Conservation (phyloP, 2,329 filamentous ascomycete species). For the Paecilomyces formosus region DNA sequence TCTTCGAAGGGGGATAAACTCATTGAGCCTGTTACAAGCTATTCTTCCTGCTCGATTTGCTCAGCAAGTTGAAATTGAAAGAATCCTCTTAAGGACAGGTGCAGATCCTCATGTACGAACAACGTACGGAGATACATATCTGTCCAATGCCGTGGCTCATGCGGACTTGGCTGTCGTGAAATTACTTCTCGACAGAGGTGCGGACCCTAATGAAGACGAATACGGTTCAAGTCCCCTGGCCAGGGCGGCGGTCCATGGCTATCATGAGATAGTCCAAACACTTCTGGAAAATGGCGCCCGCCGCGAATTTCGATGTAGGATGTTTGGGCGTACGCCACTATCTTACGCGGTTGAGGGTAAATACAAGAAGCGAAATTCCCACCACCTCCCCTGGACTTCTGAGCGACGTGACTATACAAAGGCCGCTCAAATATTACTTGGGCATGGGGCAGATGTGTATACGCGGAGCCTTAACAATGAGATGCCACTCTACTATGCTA, state of each 20-base stretch:
- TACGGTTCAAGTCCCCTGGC: neutral
- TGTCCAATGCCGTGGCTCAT: neutral
- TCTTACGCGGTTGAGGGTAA: neutral
- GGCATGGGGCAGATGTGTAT: slow-evolving; percentile 13
- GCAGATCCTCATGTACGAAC: neutral
- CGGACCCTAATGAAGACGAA: neutral
- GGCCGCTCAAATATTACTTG: neutral
- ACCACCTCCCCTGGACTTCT: neutral
- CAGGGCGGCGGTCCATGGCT: neutral
- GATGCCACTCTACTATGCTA: slow-evolving; percentile 12
- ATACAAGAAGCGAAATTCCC: neutral
- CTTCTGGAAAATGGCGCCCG: neutral
- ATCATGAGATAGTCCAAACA: neutral
- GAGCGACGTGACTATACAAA: neutral
- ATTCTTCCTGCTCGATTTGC: neutral
- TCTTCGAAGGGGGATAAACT: neutral
- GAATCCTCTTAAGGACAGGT: neutral
- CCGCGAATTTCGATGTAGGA: neutral
- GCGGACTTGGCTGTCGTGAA: neutral
- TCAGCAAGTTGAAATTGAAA: neutral
- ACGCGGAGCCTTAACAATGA: slow-evolving; percentile 11
- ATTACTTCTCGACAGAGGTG: slow-evolving; percentile 2
- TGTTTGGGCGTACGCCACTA: neutral
- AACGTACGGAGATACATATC: neutral
- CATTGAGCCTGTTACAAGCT: neutral